Percentiles rank a stretch among this genome's conserved stretches.
These are phyloP conservation scores for Neofusicoccum laricinum DNA, from an alignment of 2,329 filamentous ascomycete species.

Conservation along the genomic window DNA sequence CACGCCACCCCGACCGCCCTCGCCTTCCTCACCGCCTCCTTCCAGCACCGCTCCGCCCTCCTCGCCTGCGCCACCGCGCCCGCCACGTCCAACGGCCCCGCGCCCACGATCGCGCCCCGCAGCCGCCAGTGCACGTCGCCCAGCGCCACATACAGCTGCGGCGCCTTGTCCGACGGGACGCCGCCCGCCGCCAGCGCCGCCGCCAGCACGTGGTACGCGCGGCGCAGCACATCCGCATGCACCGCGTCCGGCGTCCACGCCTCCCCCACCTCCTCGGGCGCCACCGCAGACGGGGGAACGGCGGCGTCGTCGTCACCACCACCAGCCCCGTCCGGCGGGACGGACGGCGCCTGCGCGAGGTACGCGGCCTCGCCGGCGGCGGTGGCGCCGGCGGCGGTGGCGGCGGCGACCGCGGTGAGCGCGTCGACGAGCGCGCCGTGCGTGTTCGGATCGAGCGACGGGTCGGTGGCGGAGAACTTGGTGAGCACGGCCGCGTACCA, in stretches of 20 bases:
- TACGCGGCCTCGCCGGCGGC: slow-evolving; percentile 46
- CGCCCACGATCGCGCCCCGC: background rate
- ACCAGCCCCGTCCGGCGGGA: too few relatives aligned
- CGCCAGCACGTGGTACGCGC: slow-evolving; percentile 2
- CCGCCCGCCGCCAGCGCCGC: background rate
- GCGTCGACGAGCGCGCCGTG: slow-evolving; percentile 46
- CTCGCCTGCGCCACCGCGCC: slow-evolving; percentile 1
- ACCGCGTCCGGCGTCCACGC: slow-evolving; percentile 19
- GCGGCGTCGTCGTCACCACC: slow-evolving; percentile 38
- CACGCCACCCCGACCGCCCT: background rate
- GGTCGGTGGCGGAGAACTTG: slow-evolving; percentile 22
- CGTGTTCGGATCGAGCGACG: slow-evolving; percentile 17
- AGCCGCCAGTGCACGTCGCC: slow-evolving; percentile 15
- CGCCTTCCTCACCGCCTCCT: background rate
- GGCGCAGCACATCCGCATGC: slow-evolving; percentile 23
- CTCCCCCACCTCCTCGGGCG: slow-evolving; percentile 21
- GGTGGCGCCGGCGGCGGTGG: slow-evolving; percentile 46
- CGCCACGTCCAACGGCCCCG: background rate
- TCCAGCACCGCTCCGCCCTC: background rate
- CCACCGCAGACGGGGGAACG: background rate
- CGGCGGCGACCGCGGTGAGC: slow-evolving; percentile 47
- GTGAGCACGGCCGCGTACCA: slow-evolving; percentile 34
- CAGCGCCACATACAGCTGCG: background rate
- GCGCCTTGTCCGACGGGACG: background rate
- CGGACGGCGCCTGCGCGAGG: slow-evolving; percentile 56